phyloP scores from a whole-genome alignment of 345 rosid species.

The Eutrema japonicum region DNA sequence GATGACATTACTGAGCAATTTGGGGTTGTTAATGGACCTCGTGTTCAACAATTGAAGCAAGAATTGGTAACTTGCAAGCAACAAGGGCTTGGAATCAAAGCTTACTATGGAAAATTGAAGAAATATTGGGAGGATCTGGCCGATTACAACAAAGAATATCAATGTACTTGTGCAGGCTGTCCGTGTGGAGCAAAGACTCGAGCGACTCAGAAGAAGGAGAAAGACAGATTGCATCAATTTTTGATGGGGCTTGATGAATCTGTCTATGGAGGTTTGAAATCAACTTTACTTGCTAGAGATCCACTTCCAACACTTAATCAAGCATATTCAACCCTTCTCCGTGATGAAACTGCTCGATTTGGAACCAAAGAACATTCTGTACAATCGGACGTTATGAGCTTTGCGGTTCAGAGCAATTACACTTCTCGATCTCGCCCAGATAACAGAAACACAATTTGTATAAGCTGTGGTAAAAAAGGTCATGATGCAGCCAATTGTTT shows the following conservation, averaged over 20 bases:
- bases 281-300: background rate
- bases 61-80: background rate
- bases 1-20: too few relatives aligned
- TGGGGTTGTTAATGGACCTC: too few relatives aligned
- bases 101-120: background rate
- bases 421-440: too few relatives aligned
- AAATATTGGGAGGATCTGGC: background rate
- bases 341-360: background rate
- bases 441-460: too few relatives aligned
- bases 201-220: background rate
- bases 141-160: background rate
- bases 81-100: background rate
- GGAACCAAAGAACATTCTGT: too few relatives aligned
- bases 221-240: background rate
- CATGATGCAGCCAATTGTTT: too few relatives aligned
- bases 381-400: too few relatives aligned
- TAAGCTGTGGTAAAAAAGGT: too few relatives aligned
- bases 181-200: background rate
- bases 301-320: background rate
- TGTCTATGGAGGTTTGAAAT: background rate
- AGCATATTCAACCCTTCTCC: background rate
- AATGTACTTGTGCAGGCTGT: background rate
- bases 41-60: too few relatives aligned
- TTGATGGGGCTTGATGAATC: background rate
- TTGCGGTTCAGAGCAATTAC: too few relatives aligned